Percentiles rank a stretch among this genome's conserved stretches.
phyloP scores from a whole-genome alignment of 2,329 filamentous ascomycete genomes.

The Trichophyton simii region DNA sequence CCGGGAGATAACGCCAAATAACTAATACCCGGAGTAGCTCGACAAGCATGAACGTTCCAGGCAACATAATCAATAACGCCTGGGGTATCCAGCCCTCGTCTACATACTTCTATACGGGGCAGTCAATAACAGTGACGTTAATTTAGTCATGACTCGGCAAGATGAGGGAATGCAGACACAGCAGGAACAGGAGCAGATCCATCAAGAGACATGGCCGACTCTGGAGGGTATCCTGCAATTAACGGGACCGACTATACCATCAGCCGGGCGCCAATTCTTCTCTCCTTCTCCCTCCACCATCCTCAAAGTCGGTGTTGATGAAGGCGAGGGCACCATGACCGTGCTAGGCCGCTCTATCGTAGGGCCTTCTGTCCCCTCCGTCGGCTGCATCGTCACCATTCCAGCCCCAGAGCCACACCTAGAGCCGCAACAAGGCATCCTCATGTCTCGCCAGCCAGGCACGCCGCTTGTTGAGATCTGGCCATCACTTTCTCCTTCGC shows the following conservation, averaged over 20 bases:
- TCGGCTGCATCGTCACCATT: conserved; percentile 6
- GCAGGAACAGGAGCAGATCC: neutral
- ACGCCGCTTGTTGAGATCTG: conserved; percentile 12
- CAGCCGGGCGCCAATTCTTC: conserved; percentile 10
- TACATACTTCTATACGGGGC: too few species aligned
- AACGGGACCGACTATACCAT: conserved; percentile 10
- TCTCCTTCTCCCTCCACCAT: conserved; percentile 12
- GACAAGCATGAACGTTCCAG: too few species aligned
- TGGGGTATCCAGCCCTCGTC: too few species aligned
- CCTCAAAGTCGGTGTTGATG: conserved; percentile 10
- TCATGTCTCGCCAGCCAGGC: conserved; percentile 11
- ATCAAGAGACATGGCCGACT: conserved; percentile 9
- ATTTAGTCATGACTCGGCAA: neutral
- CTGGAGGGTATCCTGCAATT: conserved; percentile 8
- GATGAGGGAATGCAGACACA: neutral
- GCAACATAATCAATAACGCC: too few species aligned
- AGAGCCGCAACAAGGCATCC: neutral
- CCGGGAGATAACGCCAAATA: too few species aligned
- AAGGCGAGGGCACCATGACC: conserved; percentile 13
- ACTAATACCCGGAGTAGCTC: too few species aligned
- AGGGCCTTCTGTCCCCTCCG: conserved; percentile 11
- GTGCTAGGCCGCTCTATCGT: conserved; percentile 11
- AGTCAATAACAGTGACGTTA: too few species aligned
- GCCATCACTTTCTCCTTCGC: conserved; percentile 11
- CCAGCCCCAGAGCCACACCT: neutral